phyloP scores from a whole-genome alignment of 2,329 filamentous ascomycete genomes.

The Fusarium liriodendri region DNA sequence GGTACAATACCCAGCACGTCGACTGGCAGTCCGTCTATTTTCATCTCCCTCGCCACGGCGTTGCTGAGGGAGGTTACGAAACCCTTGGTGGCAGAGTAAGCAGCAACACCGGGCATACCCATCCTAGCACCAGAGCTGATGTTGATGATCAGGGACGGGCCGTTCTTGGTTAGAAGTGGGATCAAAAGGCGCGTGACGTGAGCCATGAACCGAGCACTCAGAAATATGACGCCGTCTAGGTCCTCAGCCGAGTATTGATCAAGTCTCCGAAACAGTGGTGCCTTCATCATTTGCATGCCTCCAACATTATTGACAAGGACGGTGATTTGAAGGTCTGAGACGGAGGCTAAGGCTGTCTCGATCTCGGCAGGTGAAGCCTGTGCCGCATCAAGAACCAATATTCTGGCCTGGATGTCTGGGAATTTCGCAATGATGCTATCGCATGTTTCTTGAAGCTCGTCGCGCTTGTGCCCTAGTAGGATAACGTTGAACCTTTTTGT shows the following conservation, averaged over 20 bases:
- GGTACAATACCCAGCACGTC: background rate
- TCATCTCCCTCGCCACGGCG: background rate
- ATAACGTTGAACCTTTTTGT: background rate
- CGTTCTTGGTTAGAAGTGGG: background rate
- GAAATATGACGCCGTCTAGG: background rate
- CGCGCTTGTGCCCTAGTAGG: background rate
- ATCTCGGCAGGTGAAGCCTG: background rate
- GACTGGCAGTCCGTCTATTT: background rate
- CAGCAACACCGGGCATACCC: background rate
- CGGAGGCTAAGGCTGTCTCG: background rate
- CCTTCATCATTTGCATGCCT: background rate
- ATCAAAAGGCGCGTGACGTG: background rate
- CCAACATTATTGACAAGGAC: conserved; percentile 3
- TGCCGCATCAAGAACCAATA: background rate
- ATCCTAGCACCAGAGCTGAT: background rate
- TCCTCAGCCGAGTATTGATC: background rate
- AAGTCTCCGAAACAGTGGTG: background rate
- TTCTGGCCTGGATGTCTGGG: background rate
- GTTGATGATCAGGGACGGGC: background rate
- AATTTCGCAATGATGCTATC: background rate
- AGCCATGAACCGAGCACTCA: background rate
- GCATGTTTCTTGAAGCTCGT: background rate
- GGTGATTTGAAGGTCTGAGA: background rate
- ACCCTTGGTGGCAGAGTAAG: background rate
- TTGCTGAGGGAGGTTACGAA: background rate